Evolutionary conservation across 345 rosid genomes (phyloP).

Genomic region (Viola odorata): DNA sequence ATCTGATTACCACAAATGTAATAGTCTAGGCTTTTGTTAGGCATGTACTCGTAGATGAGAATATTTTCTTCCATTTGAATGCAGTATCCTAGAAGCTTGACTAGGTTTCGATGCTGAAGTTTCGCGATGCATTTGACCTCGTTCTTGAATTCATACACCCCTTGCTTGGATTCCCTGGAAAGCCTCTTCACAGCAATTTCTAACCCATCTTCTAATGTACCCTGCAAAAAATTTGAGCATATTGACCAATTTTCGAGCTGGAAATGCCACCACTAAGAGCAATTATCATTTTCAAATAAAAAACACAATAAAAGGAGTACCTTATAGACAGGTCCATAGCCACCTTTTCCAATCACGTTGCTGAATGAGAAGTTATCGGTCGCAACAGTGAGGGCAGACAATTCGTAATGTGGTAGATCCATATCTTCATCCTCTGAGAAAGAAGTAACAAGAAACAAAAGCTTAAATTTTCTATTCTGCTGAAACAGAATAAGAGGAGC

Average conservation of each 20-base stretch:
- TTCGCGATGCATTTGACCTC: constrained; percentile 6
- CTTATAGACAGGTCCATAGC: background rate
- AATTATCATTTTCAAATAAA: too few species aligned
- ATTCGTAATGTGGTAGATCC: background rate
- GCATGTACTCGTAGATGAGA: constrained; percentile 13
- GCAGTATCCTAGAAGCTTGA: constrained; percentile 15
- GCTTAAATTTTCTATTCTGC: background rate
- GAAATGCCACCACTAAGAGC: too few species aligned
- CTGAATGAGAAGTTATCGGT: background rate
- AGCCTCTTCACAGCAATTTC: constrained; percentile 15
- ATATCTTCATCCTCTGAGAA: background rate
- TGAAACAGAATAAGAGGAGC: background rate
- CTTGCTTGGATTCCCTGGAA: constrained; percentile 4
- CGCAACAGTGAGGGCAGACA: background rate
- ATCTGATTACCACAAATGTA: background rate
- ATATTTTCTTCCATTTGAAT: background rate
- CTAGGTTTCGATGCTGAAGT: constrained; percentile 14
- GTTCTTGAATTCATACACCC: constrained; percentile 3
- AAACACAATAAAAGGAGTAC: background rate
- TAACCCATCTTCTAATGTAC: constrained; percentile 1
- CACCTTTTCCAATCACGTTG: background rate
- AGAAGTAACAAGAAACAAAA: background rate
- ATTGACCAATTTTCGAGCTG: too few species aligned
- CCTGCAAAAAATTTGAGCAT: background rate
- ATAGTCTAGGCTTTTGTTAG: constrained; percentile 8